A percentile compares a stretch with the other conserved stretches of the same genome.
Evolutionary conservation across 2,329 filamentous ascomycete genomes (phyloP).

Genomic region (Elsinoe ampelina): DNA sequence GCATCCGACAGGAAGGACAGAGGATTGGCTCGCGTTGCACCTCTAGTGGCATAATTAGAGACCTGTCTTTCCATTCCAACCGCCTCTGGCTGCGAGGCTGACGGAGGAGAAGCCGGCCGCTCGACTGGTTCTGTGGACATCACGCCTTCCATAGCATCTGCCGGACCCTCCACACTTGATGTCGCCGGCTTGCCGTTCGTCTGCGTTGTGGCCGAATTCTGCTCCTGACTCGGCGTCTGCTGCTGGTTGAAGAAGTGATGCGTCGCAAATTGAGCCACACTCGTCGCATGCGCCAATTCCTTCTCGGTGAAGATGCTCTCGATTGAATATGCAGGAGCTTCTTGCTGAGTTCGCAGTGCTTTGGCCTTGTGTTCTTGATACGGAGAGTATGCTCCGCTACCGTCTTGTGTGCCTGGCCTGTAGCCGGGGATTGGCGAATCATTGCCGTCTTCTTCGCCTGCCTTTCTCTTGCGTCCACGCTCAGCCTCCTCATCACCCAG

Average conservation of each 20-base stretch:
- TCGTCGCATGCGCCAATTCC: slow-evolving; percentile 53
- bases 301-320: slow-evolving; percentile 59
- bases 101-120: slow-evolving; percentile 21
- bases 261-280: slow-evolving; percentile 51
- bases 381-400: slow-evolving; percentile 40
- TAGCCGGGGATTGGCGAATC: slow-evolving; percentile 48
- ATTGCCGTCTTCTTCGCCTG: slow-evolving; percentile 46
- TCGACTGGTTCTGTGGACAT: slow-evolving; percentile 20
- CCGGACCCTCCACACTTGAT: slow-evolving; percentile 24
- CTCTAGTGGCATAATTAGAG: slow-evolving; percentile 47
- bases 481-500: slow-evolving; percentile 24
- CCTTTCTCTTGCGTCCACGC: slow-evolving; percentile 50
- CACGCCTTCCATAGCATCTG: slow-evolving; percentile 19
- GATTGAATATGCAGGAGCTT: slow-evolving; percentile 51
- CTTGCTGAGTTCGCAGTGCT: slow-evolving; percentile 46
- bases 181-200: slow-evolving; percentile 10
- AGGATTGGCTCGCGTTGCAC: slow-evolving; percentile 38
- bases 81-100: slow-evolving; percentile 22
- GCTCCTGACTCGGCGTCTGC: slow-evolving; percentile 17
- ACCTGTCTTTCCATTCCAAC: slow-evolving; percentile 52
- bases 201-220: slow-evolving; percentile 14
- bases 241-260: slow-evolving; percentile 49
- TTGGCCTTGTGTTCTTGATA: slow-evolving; percentile 46
- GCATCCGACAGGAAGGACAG: slow-evolving; percentile 44
- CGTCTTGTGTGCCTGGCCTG: slow-evolving; percentile 32